Evolutionary conservation across 1,284 basidiomycete species (phyloP).

Genomic region (Pascua sp.): DNA sequence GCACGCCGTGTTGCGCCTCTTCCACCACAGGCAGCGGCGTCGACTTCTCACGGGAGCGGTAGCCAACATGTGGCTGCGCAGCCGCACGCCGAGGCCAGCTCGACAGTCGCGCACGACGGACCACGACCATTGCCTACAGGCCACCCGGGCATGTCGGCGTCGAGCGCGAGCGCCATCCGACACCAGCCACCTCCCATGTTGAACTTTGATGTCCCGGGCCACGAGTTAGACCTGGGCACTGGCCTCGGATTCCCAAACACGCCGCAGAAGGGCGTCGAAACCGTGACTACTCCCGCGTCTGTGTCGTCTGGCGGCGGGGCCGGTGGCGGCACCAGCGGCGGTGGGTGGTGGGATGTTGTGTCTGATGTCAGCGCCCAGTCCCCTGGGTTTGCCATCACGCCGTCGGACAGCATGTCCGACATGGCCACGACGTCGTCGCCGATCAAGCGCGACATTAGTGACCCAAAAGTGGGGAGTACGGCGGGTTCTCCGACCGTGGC

Average conservation of each 20-base stretch:
- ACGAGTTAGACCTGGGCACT: conserved; percentile 1
- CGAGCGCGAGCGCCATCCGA: neutral
- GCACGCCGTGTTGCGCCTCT: conserved; percentile 2
- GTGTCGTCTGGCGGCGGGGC: neutral
- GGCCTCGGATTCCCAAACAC: neutral
- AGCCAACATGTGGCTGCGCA: too few species aligned
- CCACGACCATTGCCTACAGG: neutral
- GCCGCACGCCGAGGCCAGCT: too few species aligned
- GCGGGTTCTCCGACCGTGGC: too few species aligned
- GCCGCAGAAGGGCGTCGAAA: neutral
- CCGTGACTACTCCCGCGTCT: neutral
- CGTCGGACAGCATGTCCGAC: too few species aligned
- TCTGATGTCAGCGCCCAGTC: neutral
- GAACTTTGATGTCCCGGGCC: conserved; percentile 3
- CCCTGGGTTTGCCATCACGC: too few species aligned
- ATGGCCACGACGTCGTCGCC: too few species aligned
- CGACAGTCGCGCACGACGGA: too few species aligned
- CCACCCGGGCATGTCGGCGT: neutral
- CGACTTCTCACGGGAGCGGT: neutral
- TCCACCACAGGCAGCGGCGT: neutral
- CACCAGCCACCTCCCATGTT: conserved; percentile 1
- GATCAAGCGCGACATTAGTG: too few species aligned
- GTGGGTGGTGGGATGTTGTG: conserved; percentile 17
- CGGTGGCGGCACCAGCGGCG: neutral
- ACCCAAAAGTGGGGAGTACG: too few species aligned